Conservation (phyloP, 805 yeast species). For the Metschnikowia peoriensis region DNA sequence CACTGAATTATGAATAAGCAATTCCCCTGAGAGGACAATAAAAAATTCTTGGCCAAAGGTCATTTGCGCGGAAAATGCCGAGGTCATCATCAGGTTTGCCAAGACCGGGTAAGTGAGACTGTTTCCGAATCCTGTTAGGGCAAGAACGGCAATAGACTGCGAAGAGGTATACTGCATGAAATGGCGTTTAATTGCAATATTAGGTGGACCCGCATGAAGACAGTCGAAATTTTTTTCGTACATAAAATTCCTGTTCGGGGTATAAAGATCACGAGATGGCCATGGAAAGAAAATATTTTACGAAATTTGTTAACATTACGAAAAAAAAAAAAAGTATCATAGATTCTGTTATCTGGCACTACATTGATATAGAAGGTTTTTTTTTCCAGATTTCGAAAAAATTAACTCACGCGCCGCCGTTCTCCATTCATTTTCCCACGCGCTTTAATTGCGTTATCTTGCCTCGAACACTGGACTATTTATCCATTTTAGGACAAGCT, state of each 20-base stretch:
- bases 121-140: background rate
- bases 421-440: background rate
- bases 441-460: slow-evolving; percentile 4
- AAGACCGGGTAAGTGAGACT: background rate
- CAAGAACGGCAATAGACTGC: background rate
- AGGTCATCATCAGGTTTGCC: slow-evolving; percentile 3
- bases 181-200: background rate
- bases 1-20: background rate
- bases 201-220: background rate
- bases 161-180: background rate
- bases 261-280: slow-evolving; percentile 6
- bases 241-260: background rate
- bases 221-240: slow-evolving; percentile 5
- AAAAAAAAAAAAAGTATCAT: too few species aligned
- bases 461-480: background rate
- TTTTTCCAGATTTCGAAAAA: background rate
- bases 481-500: slow-evolving; percentile 1
- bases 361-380: background rate
- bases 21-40: background rate
- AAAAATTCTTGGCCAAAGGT: background rate
- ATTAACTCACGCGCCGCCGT: background rate
- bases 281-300: background rate
- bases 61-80: background rate
- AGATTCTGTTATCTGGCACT: background rate
- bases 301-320: background rate